Evolutionary conservation across 305 asterid species (phyloP).

Genomic region (Fraxinus sp.): DNA sequence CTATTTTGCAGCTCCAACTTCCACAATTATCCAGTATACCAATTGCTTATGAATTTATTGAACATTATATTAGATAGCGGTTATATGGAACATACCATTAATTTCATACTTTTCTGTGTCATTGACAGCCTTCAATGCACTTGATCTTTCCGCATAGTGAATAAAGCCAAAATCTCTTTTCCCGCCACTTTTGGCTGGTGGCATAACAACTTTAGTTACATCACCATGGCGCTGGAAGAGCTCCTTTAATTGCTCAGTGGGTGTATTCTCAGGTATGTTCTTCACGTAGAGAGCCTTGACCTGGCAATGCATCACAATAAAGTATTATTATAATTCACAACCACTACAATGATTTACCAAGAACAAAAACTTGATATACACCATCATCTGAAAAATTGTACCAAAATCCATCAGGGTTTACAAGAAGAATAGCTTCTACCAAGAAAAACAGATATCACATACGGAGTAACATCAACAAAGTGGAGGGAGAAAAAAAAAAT

Average conservation of each 20-base stretch:
- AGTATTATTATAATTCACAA: constrained; percentile 8
- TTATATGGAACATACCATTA: constrained; percentile 53
- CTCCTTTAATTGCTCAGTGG: constrained; percentile 78
- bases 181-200: constrained; percentile 92
- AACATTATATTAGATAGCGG: not conserved
- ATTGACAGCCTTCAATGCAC: constrained; percentile 85
- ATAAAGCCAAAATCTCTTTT: constrained; percentile 89
- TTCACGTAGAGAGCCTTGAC: constrained; percentile 94
- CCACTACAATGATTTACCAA: not conserved
- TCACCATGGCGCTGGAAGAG: constrained; percentile 84
- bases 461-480: not conserved
- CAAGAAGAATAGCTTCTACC: not conserved
- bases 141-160: constrained; percentile 92
- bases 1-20: not conserved
- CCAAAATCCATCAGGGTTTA: not conserved
- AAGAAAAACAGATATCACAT: not conserved
- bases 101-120: constrained; percentile 83
- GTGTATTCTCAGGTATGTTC: constrained; percentile 85
- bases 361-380: not conserved
- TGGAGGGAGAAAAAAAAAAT: not conserved
- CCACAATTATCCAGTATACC: not conserved
- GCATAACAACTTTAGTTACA: constrained; percentile 91
- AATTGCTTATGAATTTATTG: not conserved
- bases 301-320: constrained; percentile 36
- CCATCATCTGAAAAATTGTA: not conserved